Base-by-base conservation (phyloP, 768 basidiomycete genomes). In the Termitomyces sp. region DNA sequence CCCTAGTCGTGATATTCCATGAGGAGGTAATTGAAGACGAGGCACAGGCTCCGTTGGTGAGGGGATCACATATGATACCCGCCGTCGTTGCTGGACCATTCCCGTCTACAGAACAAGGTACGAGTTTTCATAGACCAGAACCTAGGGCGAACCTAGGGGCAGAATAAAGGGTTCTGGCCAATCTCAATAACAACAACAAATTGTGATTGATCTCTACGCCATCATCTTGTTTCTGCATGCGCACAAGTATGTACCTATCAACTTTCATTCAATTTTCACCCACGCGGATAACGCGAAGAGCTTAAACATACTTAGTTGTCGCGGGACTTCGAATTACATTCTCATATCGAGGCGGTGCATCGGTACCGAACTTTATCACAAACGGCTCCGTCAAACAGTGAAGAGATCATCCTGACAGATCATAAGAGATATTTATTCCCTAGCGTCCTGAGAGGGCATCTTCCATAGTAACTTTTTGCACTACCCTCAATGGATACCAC, bases 31-130 rank as follows among this genome's bases (percentile, higher is more conserved):
- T 47, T 80, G 76, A 11, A 95, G 82, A 18, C 77, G 77, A 16
- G 86, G 86, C 22, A 85, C 78, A 3, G 78, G 73, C 12, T 81
- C 79, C 0, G 74, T 59, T 11, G 94, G 86, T 1, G 88, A 76
- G 3, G 93, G 91, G 35, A 97, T 83, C 52, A 94, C 85, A 68
- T 95, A 97, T 51, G 94, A 94, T 27, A 97, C 83, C 64, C 94
- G 80, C 58, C 85, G 79, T 65, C 80, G 76, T 54, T 79, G 65
- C 53, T 81, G 81, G 48, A 72, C 67, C 76, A 76, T 72, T 48
- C 46, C 43, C 58, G 42, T 58, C 50, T 32, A 38, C 33, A 43
- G 33, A 41, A 36, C 23, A 33, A 49, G 44, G 22, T 12, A 13
- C 41, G 48, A 41, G 49, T 40, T 36, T 6, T 52, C 53, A 47